Evolutionary conservation across 257 asterid genomes (phyloP).

Genomic region (Avicennia marina): DNA sequence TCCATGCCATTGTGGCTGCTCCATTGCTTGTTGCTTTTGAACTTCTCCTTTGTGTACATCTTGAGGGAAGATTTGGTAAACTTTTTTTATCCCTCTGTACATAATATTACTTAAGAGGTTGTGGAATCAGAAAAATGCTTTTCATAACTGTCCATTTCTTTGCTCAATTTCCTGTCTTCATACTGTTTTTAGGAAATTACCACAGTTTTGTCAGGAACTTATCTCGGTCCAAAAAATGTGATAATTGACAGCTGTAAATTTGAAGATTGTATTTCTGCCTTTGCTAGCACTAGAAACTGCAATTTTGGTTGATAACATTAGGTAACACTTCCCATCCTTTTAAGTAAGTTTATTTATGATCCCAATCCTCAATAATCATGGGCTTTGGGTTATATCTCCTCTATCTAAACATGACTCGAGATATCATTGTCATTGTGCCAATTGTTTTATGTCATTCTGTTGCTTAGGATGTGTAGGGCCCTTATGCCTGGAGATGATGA

Average conservation of each 20-base stretch:
- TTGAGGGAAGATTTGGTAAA: slow-evolving; percentile 61
- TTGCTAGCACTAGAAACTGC: slow-evolving; percentile 79
- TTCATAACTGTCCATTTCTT: slow-evolving; percentile 4
- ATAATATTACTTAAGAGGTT: slow-evolving; percentile 1
- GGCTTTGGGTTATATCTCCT: slow-evolving; percentile 4
- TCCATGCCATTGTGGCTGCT: slow-evolving; percentile 77
- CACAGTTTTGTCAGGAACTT: slow-evolving; percentile 11
- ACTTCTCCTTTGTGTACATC: slow-evolving; percentile 84
- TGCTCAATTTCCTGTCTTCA: background rate
- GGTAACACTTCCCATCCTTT: slow-evolving; percentile 43
- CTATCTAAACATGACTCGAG: slow-evolving; percentile 14
- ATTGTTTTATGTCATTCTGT: slow-evolving; percentile 14
- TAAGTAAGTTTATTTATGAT: slow-evolving; percentile 1
- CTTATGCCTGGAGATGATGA: slow-evolving; percentile 98
- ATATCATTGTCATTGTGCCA: slow-evolving; percentile 13
- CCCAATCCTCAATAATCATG: background rate
- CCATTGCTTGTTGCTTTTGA: slow-evolving; percentile 95
- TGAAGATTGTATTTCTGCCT: slow-evolving; percentile 94
- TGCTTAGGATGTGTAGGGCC: slow-evolving; percentile 84
- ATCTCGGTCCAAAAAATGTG: slow-evolving; percentile 20
- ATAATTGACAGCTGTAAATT: slow-evolving; percentile 63
- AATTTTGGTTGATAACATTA: slow-evolving; percentile 76
- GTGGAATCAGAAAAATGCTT: background rate
- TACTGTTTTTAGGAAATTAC: background rate
- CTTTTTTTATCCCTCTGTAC: slow-evolving; percentile 14